These are phyloP conservation scores for Starmera quercuum DNA, from an alignment of 805 yeast species.

Conservation along the genomic window DNA sequence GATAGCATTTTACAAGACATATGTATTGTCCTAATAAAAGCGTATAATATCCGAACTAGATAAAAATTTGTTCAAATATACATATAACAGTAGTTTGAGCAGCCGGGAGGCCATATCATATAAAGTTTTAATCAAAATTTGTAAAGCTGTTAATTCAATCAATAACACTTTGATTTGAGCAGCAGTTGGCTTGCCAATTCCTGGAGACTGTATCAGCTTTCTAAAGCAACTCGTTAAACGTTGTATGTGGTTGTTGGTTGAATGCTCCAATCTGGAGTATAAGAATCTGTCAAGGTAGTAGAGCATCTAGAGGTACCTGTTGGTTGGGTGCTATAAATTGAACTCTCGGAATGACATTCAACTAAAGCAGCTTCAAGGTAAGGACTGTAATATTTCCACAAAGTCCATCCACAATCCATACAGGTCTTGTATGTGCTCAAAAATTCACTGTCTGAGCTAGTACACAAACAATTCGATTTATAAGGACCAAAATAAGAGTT, in stretches of 20 bases:
- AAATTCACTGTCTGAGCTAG: conserved; percentile 5
- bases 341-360: conserved; percentile 9
- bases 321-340: conserved; percentile 11
- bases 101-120: no score
- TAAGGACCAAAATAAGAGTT: conserved; percentile 6
- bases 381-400: conserved; percentile 21
- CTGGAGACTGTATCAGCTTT: no score
- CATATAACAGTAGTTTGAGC: no score
- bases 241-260: conserved; percentile 1
- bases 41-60: no score
- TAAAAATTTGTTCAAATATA: no score
- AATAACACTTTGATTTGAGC: no score
- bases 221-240: no score
- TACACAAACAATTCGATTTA: conserved; percentile 10
- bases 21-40: no score
- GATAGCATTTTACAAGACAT: no score
- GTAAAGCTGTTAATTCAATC: no score
- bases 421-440: conserved; percentile 13
- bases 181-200: no score
- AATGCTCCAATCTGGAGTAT: conserved; percentile 2
- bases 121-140: no score
- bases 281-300: conserved; percentile 6
- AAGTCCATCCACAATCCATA: conserved; percentile 27
- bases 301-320: conserved; percentile 21
- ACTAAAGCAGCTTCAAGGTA: conserved; percentile 16